A percentile compares a stretch with the other conserved stretches of the same genome.
phyloP scores from a whole-genome alignment of 2,329 filamentous ascomycete species.

The Colletotrichum horii region DNA sequence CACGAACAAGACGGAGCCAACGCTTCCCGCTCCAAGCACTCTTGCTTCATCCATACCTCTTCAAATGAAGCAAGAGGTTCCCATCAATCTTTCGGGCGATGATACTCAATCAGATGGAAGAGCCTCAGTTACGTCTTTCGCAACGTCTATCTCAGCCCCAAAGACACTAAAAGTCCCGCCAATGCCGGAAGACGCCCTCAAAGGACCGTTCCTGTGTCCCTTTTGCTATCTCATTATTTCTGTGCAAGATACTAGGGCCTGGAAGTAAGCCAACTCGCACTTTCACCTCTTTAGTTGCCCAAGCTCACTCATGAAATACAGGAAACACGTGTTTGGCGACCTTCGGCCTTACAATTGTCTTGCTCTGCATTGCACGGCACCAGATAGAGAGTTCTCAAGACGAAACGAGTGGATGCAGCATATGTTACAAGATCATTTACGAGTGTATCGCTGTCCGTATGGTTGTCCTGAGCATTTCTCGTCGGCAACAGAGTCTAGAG shows the following conservation, averaged over 20 bases:
- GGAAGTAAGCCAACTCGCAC: slow-evolving; percentile 31
- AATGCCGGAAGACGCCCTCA: slow-evolving; percentile 23
- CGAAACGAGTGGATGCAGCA: slow-evolving; percentile 29
- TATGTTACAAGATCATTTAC: slow-evolving; percentile 25
- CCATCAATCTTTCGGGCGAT: slow-evolving; percentile 14
- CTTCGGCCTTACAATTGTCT: slow-evolving; percentile 43
- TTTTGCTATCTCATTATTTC: slow-evolving; percentile 43
- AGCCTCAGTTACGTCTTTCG: slow-evolving; percentile 33
- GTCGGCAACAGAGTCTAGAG: accelerated
- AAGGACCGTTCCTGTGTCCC: slow-evolving; percentile 41
- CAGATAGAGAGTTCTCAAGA: slow-evolving; percentile 24
- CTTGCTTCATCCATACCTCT: slow-evolving; percentile 28
- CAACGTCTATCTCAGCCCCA: slow-evolving; percentile 26
- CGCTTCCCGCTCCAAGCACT: slow-evolving; percentile 6
- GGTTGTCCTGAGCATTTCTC: background rate
- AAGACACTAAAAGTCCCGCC: slow-evolving; percentile 25
- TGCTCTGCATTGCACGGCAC: slow-evolving; percentile 26
- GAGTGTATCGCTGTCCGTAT: background rate
- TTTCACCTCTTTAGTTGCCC: accelerated
- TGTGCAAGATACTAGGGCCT: slow-evolving; percentile 27
- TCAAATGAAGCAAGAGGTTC: background rate
- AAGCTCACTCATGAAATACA: slow-evolving; percentile 1
- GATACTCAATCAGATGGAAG: slow-evolving; percentile 27
- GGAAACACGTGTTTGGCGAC: slow-evolving; percentile 41
- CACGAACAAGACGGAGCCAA: background rate